Evolutionary conservation across 148 eudicot genomes (phyloP), one percentile per base, ranked within the genome.

Genomic region (Arctostaphylos glauca): DNA sequence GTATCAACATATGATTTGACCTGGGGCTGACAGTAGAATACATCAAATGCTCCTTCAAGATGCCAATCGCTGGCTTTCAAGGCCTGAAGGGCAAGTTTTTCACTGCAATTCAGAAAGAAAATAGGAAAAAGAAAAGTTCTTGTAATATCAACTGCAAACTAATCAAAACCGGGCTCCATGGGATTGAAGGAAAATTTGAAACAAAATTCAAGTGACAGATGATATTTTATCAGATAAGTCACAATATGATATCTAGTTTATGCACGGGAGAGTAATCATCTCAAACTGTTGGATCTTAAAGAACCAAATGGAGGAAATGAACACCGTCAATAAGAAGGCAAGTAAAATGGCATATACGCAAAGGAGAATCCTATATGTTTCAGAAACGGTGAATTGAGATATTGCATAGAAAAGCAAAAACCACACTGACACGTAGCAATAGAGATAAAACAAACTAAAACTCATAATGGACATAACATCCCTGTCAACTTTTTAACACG

Each of bases 21-120:
- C 43, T 91, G 95, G 46, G 95, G 94, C 72, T 95, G 98, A 88
- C 95, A 91, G 85, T 95, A 95, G 86, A 90, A 95, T 71, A 90
- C 81, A 83, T 95, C 98, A 90, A 95, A 91, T 80, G 97, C 97
- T 83, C 90, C 90, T 89, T 95, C 97, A 74, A 95, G 89, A 79
- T 95, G 92, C 95, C 94, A 93, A 82, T 95, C 94, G 81, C 94
- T 89, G 79, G 94, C 87, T 87, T 90, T 93, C 88, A 95, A 79
- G 81, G 92, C 89, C 84, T 93, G 97, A 77, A 89, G 87, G 62
- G 94, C 95, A 78, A 86, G 88, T 81, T 92, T 92, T 79, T 95
- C 98, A 89, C 98, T 95, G 86, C 84, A 92, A 79, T 19, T 70
- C 8, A 84, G 9, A 66, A 10, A 79, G 31, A 52, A 64, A 79